Evolutionary conservation across 257 asterid genomes (phyloP).

Genomic region (Solanum neorickii): DNA sequence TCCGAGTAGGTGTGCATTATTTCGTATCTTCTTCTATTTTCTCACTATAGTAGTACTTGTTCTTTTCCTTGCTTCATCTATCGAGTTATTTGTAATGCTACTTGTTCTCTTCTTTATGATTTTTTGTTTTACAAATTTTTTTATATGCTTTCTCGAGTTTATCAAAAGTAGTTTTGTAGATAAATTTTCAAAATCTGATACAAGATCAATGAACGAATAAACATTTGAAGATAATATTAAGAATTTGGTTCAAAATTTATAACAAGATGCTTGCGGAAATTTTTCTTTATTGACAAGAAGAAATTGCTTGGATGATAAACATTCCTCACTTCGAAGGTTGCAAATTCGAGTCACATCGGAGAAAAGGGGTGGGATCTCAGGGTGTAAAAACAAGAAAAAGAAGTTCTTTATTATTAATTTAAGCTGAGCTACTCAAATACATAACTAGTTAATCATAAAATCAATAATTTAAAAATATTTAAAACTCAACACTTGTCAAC

Average conservation of each 20-base stretch:
- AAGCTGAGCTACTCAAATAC: not conserved
- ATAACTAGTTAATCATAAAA: not conserved
- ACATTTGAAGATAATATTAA: not conserved
- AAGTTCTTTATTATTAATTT: no score
- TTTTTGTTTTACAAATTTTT: not conserved
- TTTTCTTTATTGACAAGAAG: no score
- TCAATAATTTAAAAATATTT: not conserved
- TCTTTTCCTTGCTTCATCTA: not conserved
- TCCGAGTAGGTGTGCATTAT: not conserved
- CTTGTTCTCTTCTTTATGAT: not conserved
- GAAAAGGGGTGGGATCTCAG: no score
- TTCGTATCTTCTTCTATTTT: not conserved
- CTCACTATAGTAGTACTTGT: not conserved
- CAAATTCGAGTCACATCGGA: rapidly evolving
- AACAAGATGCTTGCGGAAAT: not conserved
- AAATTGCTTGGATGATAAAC: rapidly evolving
- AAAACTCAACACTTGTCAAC: not conserved
- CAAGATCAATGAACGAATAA: no score
- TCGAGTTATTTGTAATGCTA: not conserved
- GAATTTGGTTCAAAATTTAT: not conserved
- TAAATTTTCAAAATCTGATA: no score
- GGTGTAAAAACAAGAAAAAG: no score
- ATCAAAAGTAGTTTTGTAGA: not conserved
- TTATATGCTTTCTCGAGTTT: not conserved
- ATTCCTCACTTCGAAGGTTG: no score